These are phyloP conservation scores for Plasmodium adleri DNA, from an alignment of 169 alveolate species.

Conservation along the genomic window DNA sequence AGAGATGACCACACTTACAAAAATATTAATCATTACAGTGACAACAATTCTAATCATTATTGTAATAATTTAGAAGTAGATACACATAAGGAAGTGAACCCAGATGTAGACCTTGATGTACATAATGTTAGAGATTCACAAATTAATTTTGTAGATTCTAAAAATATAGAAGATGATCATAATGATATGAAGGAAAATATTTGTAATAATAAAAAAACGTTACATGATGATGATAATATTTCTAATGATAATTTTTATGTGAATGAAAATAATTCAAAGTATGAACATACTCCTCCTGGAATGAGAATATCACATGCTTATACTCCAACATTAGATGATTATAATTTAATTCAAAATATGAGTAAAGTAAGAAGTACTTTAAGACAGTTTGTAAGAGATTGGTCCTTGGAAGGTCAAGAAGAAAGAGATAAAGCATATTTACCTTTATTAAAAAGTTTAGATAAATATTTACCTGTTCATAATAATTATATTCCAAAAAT, in stretches of 20 bases:
- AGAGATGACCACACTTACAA: background rate
- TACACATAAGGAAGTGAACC: background rate
- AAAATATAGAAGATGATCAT: background rate
- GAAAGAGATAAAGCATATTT: slow-evolving; percentile 95
- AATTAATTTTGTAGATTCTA: background rate
- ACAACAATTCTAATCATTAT: background rate
- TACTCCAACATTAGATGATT: slow-evolving; percentile 43
- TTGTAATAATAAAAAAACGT: background rate
- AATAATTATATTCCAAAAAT: slow-evolving; percentile 86
- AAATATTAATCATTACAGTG: background rate
- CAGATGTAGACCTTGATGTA: background rate
- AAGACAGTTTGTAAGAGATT: slow-evolving; percentile 96
- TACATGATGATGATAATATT: background rate
- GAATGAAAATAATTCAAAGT: background rate
- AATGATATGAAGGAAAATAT: background rate
- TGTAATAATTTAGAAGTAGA: background rate
- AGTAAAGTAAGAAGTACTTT: slow-evolving; percentile 92
- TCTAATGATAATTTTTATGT: background rate
- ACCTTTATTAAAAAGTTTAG: slow-evolving; percentile 94
- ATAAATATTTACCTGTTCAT: slow-evolving; percentile 85
- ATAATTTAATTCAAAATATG: slow-evolving; percentile 43
- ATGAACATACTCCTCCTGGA: slow-evolving; percentile 60
- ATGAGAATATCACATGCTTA: slow-evolving; percentile 30
- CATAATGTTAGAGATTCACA: background rate
- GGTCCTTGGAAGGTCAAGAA: slow-evolving; percentile 94